phyloP scores from a whole-genome alignment of 129 eudicot genomes.

The Artemisia annua region DNA sequence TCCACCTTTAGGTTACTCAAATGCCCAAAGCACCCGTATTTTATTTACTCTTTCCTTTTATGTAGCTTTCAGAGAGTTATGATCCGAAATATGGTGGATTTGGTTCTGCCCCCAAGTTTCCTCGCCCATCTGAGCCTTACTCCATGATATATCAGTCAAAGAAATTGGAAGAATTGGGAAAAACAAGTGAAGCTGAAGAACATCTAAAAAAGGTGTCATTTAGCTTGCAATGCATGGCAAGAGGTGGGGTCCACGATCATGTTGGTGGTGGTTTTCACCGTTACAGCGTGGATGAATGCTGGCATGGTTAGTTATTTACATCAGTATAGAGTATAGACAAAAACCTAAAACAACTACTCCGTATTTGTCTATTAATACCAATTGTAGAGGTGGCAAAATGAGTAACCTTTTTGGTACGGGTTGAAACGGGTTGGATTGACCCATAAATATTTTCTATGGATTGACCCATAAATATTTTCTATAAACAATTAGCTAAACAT shows the following conservation, averaged over 20 bases:
- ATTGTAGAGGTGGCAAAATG: no score
- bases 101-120: constrained; percentile 90
- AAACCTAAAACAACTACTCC: no score
- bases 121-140: constrained; percentile 85
- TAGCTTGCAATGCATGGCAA: constrained; percentile 87
- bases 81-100: constrained; percentile 83
- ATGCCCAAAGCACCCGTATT: neutral
- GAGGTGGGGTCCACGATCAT: constrained; percentile 94
- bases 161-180: constrained; percentile 53
- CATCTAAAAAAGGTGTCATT: constrained; percentile 55
- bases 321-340: no score
- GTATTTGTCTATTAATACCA: no score
- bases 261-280: constrained; percentile 95
- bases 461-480: no score
- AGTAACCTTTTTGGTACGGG: neutral
- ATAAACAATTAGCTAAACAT: no score
- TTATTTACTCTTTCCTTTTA: neutral
- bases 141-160: constrained; percentile 73
- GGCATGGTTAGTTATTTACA: constrained; percentile 73
- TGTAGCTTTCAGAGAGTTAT: constrained; percentile 66
- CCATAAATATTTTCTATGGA: no score
- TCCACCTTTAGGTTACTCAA: neutral
- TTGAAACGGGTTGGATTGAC: neutral
- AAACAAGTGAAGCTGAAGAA: constrained; percentile 55
- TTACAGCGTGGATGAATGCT: constrained; percentile 92